phyloP scores from a whole-genome alignment of 176 grass and related monocot genomes.

The Neostapfia colusana region DNA sequence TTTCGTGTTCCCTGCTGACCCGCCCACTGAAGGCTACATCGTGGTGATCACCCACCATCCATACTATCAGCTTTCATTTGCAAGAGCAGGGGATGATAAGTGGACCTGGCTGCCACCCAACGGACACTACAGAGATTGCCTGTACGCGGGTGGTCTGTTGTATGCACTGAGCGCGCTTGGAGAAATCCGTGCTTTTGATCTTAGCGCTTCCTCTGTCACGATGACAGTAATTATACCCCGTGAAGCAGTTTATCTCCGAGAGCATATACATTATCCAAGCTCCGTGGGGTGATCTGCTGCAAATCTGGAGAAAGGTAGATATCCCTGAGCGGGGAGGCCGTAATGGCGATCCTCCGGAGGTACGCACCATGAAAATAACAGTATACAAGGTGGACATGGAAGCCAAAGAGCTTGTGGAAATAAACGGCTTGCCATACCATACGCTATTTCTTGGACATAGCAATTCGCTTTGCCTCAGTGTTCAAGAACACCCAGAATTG shows the following conservation, averaged over 20 bases:
- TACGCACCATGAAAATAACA: background rate
- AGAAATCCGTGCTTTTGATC: background rate
- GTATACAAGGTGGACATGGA: background rate
- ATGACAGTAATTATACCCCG: background rate
- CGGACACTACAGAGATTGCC: background rate
- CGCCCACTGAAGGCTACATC: background rate
- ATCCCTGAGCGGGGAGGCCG: no score
- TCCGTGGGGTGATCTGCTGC: background rate
- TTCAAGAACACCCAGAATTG: background rate
- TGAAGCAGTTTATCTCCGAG: background rate
- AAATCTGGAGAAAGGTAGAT: background rate
- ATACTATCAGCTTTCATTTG: background rate
- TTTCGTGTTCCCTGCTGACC: background rate
- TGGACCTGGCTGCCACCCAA: background rate
- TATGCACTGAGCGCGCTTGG: background rate
- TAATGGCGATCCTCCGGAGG: background rate
- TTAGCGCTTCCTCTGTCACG: background rate
- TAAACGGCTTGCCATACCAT: background rate
- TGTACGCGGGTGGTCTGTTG: background rate
- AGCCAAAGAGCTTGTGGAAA: background rate
- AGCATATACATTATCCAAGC: background rate
- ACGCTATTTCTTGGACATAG: background rate
- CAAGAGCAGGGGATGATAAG: background rate
- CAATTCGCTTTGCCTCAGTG: background rate
- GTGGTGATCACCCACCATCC: background rate